A percentile compares a stretch with the other conserved stretches of the same genome.
Conservation (phyloP, 2,329 filamentous ascomycete species). For the Coleophoma crateriformis region DNA sequence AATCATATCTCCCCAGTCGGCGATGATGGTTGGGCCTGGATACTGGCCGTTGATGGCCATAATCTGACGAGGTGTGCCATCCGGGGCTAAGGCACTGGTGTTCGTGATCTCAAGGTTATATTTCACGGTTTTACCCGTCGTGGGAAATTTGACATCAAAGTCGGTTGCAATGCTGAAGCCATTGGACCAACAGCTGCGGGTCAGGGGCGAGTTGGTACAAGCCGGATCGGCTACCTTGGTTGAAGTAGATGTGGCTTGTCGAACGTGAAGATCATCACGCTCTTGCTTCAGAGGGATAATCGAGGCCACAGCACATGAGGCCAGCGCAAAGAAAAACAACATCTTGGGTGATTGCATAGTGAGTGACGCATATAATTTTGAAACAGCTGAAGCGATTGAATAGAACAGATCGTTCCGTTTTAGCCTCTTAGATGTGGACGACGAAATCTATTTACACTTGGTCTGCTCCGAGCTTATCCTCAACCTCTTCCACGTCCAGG, state of each 20-base stretch:
- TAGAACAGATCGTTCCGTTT: no score
- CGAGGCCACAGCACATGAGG: background rate
- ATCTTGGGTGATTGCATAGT: background rate
- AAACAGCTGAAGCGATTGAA: no score
- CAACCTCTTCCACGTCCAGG: no score
- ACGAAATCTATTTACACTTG: no score
- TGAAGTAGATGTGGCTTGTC: background rate
- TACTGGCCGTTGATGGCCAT: slow-evolving; percentile 22
- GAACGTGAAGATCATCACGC: background rate
- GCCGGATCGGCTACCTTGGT: background rate
- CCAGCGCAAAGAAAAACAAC: background rate
- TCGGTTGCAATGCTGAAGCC: slow-evolving; percentile 9
- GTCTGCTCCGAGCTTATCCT: no score
- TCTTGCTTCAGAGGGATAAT: background rate
- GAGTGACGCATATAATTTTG: background rate
- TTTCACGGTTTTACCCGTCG: slow-evolving; percentile 7
- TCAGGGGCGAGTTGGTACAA: slow-evolving; percentile 5
- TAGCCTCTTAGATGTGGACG: no score
- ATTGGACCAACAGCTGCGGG: slow-evolving; percentile 6
- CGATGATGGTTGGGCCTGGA: slow-evolving; percentile 23
- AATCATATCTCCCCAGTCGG: slow-evolving; percentile 23
- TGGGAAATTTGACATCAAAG: slow-evolving; percentile 4
- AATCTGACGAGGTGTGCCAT: slow-evolving; percentile 17
- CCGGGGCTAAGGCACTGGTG: slow-evolving; percentile 10
- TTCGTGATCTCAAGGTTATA: slow-evolving; percentile 9